Evolutionary conservation across 257 asterid genomes (phyloP), one percentile per base, ranked within the genome.

Genomic region (Asclepias syriaca): DNA sequence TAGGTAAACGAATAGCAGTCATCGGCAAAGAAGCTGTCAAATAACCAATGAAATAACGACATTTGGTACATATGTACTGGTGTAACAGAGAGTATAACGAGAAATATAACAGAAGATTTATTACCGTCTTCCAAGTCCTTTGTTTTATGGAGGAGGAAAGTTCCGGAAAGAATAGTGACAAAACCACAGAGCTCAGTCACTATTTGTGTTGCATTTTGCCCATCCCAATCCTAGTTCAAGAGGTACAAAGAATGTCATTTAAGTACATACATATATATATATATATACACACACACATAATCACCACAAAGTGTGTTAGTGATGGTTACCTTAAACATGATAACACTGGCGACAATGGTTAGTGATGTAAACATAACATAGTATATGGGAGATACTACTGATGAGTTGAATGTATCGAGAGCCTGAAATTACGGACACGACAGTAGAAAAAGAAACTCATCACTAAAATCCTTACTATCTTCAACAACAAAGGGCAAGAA

Each of bases 361-460:
- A 81, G 65, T 29, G 85, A 75, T 32, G 85, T 81, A 69, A 81
- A 81, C 77, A 27, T 81, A 1, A 78, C 85, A 72, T 81, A 81
- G 76, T 81, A 78, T 65, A 81, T 81, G 8, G 85, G 85, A 21
- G 85, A 81, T 37, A 81, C 85, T 40, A 81, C 77, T 0, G 85
- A 78, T 12, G 85, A 68, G 29, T 78, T 81, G 74, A 81, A 81
- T 43, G 83, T 81, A 66, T 81, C 85, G 46, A 78, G 80, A 37
- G 85, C 85, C 85, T 81, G 83, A 78, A 78, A 53, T 66, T 34
- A 21, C 27, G 57, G 48, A 58, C 15, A 40, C 34, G 22, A n/a
- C 72, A 61, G 37, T 54, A 51, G 54, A 58, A 45, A n/a, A 45
- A 46, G 66, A 16, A 71, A 75, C 39, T 64, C 66, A 54, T 68